Conservation (phyloP, 192 early-diverging fungal species). For the Linnemannia elongata region DNA sequence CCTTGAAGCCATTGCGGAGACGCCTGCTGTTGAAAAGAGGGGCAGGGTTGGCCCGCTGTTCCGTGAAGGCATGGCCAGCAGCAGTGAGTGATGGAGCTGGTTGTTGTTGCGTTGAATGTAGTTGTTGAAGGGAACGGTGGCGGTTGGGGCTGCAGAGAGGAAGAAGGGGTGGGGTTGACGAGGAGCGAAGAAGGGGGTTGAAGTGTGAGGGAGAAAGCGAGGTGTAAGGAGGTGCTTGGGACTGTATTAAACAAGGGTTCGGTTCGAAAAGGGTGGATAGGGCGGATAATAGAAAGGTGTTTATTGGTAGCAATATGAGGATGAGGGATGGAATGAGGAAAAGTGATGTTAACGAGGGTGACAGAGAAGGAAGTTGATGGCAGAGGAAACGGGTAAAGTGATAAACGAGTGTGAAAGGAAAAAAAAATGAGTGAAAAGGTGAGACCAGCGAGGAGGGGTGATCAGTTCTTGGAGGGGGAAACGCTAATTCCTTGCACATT, state of each 20-base stretch:
- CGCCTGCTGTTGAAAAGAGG: slow-evolving; percentile 27
- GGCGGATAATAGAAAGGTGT: background rate
- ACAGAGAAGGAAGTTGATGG: background rate
- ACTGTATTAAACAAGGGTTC: background rate
- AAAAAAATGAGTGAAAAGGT: background rate
- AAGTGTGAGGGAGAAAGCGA: background rate
- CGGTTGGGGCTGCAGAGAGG: background rate
- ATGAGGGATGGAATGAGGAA: background rate
- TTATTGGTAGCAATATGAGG: background rate
- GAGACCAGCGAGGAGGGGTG: no score
- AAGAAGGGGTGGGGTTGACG: background rate
- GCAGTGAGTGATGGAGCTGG: background rate
- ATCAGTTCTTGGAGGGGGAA: background rate
- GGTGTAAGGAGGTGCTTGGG: background rate
- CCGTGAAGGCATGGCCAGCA: slow-evolving; percentile 18
- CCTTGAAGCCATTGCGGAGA: slow-evolving; percentile 11
- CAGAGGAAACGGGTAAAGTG: background rate
- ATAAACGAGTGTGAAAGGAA: no score
- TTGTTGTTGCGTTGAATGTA: background rate
- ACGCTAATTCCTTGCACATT: background rate
- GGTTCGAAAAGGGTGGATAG: background rate
- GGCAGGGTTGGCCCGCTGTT: slow-evolving; percentile 27
- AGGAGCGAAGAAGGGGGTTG: background rate
- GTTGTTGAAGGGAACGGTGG: background rate
- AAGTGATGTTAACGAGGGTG: background rate